These are phyloP conservation scores for Magnaporthiopsis rhizophila DNA, from an alignment of 2,329 filamentous ascomycete species.

Conservation along the genomic window DNA sequence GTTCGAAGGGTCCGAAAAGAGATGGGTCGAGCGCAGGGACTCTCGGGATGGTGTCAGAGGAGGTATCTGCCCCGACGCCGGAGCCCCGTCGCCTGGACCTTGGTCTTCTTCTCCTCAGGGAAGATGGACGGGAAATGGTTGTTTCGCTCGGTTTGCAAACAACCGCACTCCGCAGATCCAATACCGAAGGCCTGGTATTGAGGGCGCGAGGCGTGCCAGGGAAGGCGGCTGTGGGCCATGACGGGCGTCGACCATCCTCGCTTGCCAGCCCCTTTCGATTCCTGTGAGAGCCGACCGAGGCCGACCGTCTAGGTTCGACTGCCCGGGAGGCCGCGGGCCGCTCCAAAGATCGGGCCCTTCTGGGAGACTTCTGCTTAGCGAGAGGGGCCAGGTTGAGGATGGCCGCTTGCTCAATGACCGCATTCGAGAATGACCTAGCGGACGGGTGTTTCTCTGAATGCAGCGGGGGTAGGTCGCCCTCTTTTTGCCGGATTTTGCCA, in stretches of 20 bases:
- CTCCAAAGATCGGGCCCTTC: constrained; percentile 5
- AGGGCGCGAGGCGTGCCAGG: not conserved
- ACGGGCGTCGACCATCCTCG: constrained; percentile 4
- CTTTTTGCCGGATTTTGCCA: not conserved
- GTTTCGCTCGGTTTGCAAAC: constrained; percentile 22
- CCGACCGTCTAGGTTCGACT: not conserved
- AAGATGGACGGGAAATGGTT: constrained; percentile 20
- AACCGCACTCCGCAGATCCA: constrained; percentile 17
- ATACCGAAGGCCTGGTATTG: not conserved
- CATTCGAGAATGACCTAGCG: not conserved
- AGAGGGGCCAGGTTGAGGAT: constrained; percentile 1
- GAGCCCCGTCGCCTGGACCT: constrained; percentile 22
- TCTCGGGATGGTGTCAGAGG: constrained; percentile 13
- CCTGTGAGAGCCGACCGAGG: not conserved
- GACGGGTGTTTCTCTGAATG: not conserved
- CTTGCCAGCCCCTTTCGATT: not conserved
- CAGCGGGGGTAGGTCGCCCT: not conserved
- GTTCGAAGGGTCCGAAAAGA: constrained; percentile 8
- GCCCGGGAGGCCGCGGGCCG: not conserved
- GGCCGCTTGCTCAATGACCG: constrained; percentile 3
- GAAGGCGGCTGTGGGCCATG: constrained; percentile 5
- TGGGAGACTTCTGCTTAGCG: not conserved
- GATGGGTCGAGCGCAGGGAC: not conserved
- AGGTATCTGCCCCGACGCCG: constrained; percentile 32
- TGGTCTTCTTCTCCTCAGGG: constrained; percentile 17